Percentiles rank a stretch among this genome's conserved stretches.
Conservation (phyloP, 2,329 filamentous ascomycete species). For the Geosmithia morbida region DNA sequence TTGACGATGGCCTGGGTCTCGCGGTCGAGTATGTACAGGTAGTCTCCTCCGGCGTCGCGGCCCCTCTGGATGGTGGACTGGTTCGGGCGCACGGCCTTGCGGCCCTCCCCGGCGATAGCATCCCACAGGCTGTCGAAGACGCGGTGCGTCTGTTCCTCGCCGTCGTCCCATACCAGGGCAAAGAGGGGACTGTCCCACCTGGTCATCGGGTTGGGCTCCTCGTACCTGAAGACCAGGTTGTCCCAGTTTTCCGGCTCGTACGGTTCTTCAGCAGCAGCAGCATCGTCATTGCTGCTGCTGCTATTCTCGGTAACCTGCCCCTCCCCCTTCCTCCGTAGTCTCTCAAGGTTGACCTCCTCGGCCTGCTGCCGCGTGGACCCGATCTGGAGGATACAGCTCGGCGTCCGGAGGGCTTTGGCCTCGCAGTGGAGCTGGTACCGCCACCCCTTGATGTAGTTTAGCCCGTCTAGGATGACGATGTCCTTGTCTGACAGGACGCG, state of each 20-base stretch:
- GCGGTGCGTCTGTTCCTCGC: conserved; percentile 36
- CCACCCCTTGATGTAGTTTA: conserved; percentile 87
- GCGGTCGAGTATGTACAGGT: conserved; percentile 66
- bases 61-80: conserved; percentile 54
- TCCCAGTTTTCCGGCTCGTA: conserved; percentile 53
- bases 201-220: conserved; percentile 76
- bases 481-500: conserved; percentile 56
- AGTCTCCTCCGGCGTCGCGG: conserved; percentile 53
- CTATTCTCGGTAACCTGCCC: not conserved
- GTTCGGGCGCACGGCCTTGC: conserved; percentile 57
- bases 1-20: conserved; percentile 66
- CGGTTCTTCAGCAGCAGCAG: conserved; percentile 7
- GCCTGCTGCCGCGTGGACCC: conserved; percentile 40
- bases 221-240: conserved; percentile 68
- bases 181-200: conserved; percentile 78
- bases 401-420: conserved; percentile 63
- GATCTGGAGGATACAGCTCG: conserved; percentile 59
- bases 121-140: conserved; percentile 62
- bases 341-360: conserved; percentile 41
- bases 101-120: conserved; percentile 46
- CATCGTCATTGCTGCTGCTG: not conserved
- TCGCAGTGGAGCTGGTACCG: conserved; percentile 78
- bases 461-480: conserved; percentile 64
- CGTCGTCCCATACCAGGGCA: conserved; percentile 64
- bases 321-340: conserved; percentile 19